These are phyloP conservation scores for Westerdykella aurantiaca DNA, from an alignment of 2,329 filamentous ascomycete genomes.

Conservation along the genomic window DNA sequence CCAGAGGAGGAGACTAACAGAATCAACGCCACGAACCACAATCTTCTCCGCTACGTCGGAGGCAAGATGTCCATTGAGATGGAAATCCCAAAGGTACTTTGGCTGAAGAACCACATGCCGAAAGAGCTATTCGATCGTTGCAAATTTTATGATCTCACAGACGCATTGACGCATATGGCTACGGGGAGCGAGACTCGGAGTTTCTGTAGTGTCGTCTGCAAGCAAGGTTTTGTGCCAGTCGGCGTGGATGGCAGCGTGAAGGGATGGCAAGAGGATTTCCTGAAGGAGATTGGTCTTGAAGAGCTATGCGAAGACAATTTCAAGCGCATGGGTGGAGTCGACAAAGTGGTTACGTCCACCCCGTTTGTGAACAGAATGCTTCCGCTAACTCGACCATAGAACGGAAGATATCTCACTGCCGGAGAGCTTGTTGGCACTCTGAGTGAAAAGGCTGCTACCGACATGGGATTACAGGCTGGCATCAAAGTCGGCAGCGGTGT, in stretches of 20 bases:
- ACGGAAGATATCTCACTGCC: slow-evolving; percentile 83
- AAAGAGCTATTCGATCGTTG: slow-evolving; percentile 81
- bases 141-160: slow-evolving; percentile 94
- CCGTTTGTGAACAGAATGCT: slow-evolving; percentile 13
- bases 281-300: slow-evolving; percentile 75
- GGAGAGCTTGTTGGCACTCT: slow-evolving; percentile 84
- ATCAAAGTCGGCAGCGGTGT: slow-evolving; percentile 94
- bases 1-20: slow-evolving; percentile 84
- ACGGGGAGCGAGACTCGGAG: slow-evolving; percentile 88
- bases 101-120: slow-evolving; percentile 98
- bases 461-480: slow-evolving; percentile 78
- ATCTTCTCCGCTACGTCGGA: slow-evolving; percentile 90
- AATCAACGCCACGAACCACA: slow-evolving; percentile 90
- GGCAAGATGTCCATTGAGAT: slow-evolving; percentile 99
- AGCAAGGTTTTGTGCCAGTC: slow-evolving; percentile 95
- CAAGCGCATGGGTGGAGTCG: slow-evolving; percentile 86
- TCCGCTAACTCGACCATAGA: slow-evolving; percentile 55
- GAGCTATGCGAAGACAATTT: slow-evolving; percentile 83
- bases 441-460: slow-evolving; percentile 72
- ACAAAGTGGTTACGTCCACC: slow-evolving; percentile 75
- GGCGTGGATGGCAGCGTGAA: slow-evolving; percentile 95
- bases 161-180: slow-evolving; percentile 89
- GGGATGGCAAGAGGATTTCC: slow-evolving; percentile 96
- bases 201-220: slow-evolving; percentile 94
- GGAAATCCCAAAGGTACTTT: slow-evolving; percentile 97